Conservation (phyloP, 129 eudicot species). For the Chrysanthemum makinoi region DNA sequence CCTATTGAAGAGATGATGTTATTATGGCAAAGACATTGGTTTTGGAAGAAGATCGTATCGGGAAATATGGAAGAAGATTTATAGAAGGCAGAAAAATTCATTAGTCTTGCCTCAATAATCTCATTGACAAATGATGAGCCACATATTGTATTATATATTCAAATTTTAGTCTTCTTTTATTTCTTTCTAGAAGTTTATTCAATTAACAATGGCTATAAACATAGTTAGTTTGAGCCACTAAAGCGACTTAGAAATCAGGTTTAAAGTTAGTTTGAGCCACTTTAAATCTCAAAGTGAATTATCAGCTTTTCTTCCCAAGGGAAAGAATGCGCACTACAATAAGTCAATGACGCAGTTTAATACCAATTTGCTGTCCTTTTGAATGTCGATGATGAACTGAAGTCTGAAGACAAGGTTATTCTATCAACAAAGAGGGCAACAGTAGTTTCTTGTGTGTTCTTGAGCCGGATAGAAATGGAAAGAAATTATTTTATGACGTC, state of each 20-base stretch:
- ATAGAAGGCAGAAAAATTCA: conserved; percentile 15
- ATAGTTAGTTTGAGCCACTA: neutral
- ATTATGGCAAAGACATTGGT: conserved; percentile 89
- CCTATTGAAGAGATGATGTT: conserved; percentile 92
- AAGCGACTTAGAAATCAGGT: neutral
- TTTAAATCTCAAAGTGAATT: no score
- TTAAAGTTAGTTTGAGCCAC: neutral
- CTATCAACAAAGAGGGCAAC: no score
- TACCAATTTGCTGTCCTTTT: no score
- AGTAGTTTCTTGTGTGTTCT: no score
- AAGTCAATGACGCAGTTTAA: no score
- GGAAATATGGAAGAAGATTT: conserved; percentile 20
- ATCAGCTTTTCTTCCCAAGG: no score
- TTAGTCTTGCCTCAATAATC: conserved; percentile 10
- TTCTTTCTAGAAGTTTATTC: neutral
- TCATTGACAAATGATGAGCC: neutral
- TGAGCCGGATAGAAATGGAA: no score
- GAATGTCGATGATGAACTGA: no score
- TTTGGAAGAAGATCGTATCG: conserved; percentile 75
- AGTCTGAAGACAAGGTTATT: no score
- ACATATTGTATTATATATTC: neutral
- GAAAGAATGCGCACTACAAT: no score
- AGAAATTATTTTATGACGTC: no score
- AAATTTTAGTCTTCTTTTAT: neutral
- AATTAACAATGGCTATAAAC: conserved; percentile 4